These are phyloP conservation scores for Cantharellus cinnabarinus DNA, from an alignment of 768 basidiomycete genomes.

Conservation along the genomic window DNA sequence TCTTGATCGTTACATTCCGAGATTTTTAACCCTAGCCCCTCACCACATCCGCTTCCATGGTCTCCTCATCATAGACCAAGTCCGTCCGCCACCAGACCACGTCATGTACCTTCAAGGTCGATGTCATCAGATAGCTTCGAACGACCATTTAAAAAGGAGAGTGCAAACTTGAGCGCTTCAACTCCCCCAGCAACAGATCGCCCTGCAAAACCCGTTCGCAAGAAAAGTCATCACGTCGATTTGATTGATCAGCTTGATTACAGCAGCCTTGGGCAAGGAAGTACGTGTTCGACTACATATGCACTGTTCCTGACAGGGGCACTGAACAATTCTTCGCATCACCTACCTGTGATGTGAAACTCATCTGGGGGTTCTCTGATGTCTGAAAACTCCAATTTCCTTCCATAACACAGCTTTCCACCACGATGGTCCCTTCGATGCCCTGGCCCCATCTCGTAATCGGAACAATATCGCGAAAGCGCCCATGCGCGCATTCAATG, in stretches of 20 bases:
- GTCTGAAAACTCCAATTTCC: neutral
- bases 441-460: conserved; percentile 79
- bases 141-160: neutral
- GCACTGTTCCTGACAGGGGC: too few relatives aligned
- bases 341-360: neutral
- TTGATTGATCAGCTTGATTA: conserved; percentile 79
- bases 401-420: conserved; percentile 47
- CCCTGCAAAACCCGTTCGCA: neutral
- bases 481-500: conserved; percentile 49
- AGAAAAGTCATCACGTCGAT: conserved; percentile 38
- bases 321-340: neutral
- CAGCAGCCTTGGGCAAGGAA: conserved; percentile 54
- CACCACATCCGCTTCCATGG: neutral
- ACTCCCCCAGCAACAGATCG: neutral
- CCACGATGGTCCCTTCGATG: conserved; percentile 83
- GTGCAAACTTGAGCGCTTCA: neutral
- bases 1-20: neutral
- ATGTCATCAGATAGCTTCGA: too few relatives aligned
- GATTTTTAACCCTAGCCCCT: neutral
- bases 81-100: neutral
- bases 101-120: neutral
- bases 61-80: neutral
- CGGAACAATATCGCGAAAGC: conserved; percentile 48
- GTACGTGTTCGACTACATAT: conserved; percentile 25
- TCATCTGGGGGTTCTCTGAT: neutral